Evolutionary conservation across 495 filamentous ascomycete species (phyloP).

Genomic region (Neurospora sp.): DNA sequence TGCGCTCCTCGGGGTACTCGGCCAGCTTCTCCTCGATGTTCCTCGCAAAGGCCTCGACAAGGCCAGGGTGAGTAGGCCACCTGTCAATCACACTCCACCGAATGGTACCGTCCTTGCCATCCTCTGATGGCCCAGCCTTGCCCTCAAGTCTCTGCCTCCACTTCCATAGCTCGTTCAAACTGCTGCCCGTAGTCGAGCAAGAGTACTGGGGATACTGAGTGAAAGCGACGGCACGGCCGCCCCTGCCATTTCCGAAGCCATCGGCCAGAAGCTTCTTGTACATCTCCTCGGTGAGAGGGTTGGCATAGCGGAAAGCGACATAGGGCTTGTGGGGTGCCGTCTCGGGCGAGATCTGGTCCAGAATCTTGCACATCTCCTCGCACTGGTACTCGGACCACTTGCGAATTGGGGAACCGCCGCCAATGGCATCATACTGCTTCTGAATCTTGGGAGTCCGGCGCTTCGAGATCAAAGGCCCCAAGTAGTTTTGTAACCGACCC

Average conservation of each 20-base stretch:
- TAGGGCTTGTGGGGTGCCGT: conserved; percentile 98
- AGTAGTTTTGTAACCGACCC: conserved; percentile 80
- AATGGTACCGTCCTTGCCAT: conserved; percentile 54
- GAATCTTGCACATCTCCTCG: conserved; percentile 86
- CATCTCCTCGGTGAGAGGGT: conserved; percentile 89
- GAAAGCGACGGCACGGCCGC: conserved; percentile 89
- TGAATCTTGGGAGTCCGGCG: conserved; percentile 91
- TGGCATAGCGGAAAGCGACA: conserved; percentile 95
- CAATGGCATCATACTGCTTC: conserved; percentile 90
- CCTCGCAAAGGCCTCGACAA: conserved; percentile 82
- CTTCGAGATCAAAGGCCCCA: conserved; percentile 76
- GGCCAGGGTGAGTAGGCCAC: conserved; percentile 84
- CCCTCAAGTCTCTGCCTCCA: conserved; percentile 85
- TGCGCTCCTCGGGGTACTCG: conserved; percentile 70
- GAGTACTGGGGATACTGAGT: conserved; percentile 99
- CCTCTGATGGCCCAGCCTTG: conserved; percentile 40
- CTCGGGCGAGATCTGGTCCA: conserved; percentile 81
- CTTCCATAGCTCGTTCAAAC: conserved; percentile 95
- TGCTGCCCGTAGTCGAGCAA: conserved; percentile 96
- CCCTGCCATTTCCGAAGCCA: conserved; percentile 78
- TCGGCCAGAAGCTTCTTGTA: conserved; percentile 73
- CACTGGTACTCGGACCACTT: conserved; percentile 96
- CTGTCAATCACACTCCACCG: conserved; percentile 97
- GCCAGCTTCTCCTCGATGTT: conserved; percentile 78
- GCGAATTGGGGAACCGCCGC: conserved; percentile 91